phyloP scores from a whole-genome alignment of 148 eudicot species.

The Diospyros kaki region DNA sequence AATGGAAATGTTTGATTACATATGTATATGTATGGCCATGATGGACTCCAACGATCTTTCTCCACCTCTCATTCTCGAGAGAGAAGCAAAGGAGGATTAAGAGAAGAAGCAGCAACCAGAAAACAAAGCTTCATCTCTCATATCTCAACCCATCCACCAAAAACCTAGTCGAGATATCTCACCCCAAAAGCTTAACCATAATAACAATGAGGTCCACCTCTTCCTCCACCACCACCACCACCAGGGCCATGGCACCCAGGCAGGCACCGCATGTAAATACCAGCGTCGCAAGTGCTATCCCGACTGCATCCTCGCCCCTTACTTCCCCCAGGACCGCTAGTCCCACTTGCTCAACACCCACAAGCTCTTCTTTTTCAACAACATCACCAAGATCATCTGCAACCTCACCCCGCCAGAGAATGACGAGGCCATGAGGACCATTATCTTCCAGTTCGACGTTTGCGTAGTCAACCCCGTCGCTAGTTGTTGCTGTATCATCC shows the following conservation, averaged over 20 bases:
- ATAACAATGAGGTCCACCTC: conserved; percentile 7
- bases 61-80: conserved; percentile 24
- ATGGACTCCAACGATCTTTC: conserved; percentile 28
- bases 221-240: neutral
- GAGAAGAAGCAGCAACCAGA: neutral
- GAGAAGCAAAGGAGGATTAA: conserved; percentile 34
- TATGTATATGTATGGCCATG: no score
- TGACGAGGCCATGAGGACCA: conserved; percentile 76
- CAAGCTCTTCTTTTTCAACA: conserved; percentile 77
- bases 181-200: conserved; percentile 20
- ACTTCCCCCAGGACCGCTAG: conserved; percentile 70
- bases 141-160: conserved; percentile 33
- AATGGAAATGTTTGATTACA: no score
- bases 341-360: conserved; percentile 73
- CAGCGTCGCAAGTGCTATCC: conserved; percentile 74
- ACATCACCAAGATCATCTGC: conserved; percentile 69
- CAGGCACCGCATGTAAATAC: conserved; percentile 85
- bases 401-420: conserved; percentile 37
- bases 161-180: conserved; percentile 59
- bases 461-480: conserved; percentile 78
- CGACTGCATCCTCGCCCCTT: conserved; percentile 73
- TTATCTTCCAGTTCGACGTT: conserved; percentile 61
- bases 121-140: conserved; percentile 21
- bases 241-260: conserved; percentile 39
- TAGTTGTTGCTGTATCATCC: conserved; percentile 59